These are phyloP conservation scores for Boletus smithii DNA, from an alignment of 1,284 basidiomycete genomes.

Conservation along the genomic window DNA sequence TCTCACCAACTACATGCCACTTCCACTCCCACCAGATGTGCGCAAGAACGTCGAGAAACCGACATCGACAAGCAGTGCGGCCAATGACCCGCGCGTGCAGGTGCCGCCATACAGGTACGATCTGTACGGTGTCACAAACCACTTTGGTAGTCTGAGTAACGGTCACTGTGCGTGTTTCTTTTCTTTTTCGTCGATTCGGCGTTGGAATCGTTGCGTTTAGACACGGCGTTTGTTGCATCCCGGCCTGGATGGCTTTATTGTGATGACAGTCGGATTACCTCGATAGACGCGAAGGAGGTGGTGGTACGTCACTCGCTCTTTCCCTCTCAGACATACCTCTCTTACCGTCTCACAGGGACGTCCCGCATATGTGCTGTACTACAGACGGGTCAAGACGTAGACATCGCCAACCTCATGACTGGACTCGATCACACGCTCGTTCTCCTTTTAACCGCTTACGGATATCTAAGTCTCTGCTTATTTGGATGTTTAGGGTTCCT, in stretches of 20 bases:
- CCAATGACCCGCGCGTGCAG: slow-evolving; percentile 75
- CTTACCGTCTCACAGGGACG: slow-evolving; percentile 56
- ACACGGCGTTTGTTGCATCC: slow-evolving; percentile 82
- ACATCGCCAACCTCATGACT: slow-evolving; percentile 1
- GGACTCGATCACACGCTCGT: not conserved
- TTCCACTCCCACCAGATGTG: slow-evolving; percentile 64
- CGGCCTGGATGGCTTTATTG: slow-evolving; percentile 82
- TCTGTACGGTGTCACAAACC: slow-evolving; percentile 88
- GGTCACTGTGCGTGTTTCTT: slow-evolving; percentile 78
- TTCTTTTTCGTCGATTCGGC: not conserved
- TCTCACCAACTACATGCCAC: slow-evolving; percentile 89
- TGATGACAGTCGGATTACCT: slow-evolving; percentile 78
- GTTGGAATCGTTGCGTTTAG: slow-evolving; percentile 38
- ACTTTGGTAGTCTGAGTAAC: slow-evolving; percentile 85
- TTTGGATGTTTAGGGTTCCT: slow-evolving; percentile 26
- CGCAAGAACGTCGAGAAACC: slow-evolving; percentile 42
- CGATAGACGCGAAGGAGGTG: slow-evolving; percentile 74
- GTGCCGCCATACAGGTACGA: slow-evolving; percentile 85
- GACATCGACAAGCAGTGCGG: not conserved
- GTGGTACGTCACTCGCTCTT: slow-evolving; percentile 58
- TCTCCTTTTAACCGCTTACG: not conserved
- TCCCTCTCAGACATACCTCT: not conserved
- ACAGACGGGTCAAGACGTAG: slow-evolving; percentile 68
- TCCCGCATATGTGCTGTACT: slow-evolving; percentile 86
- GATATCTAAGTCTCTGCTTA: slow-evolving; percentile 35